Conservation (phyloP, 2,329 filamentous ascomycete species). For the Penicillium palitans region DNA sequence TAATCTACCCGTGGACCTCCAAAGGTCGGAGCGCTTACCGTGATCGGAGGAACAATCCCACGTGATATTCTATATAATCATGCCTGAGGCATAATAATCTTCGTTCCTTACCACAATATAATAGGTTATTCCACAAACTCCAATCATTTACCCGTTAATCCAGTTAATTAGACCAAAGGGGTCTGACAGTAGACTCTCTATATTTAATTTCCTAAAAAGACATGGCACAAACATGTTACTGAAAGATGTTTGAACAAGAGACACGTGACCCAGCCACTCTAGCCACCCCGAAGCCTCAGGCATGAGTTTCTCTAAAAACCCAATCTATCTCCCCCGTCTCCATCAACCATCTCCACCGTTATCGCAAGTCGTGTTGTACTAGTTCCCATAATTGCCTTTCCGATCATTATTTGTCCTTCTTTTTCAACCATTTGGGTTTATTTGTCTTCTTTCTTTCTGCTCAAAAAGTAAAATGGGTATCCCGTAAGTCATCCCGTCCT, state of each 20-base stretch:
- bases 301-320: slow-evolving; percentile 20
- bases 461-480: slow-evolving; percentile 39
- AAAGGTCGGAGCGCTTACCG: neutral
- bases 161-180: neutral
- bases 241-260: neutral
- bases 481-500: slow-evolving; percentile 38
- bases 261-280: neutral
- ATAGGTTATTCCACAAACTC: too few relatives aligned
- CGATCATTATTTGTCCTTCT: neutral
- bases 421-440: slow-evolving; percentile 3
- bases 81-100: neutral
- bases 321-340: slow-evolving; percentile 25
- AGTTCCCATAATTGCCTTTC: neutral
- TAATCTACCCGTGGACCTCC: neutral
- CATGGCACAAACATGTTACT: too few relatives aligned
- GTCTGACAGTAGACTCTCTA: neutral
- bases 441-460: neutral
- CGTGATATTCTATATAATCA: neutral
- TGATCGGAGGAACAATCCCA: neutral
- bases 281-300: slow-evolving; percentile 20
- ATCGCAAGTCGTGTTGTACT: slow-evolving; percentile 9
- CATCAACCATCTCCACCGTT: slow-evolving; percentile 15
- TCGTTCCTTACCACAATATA: too few relatives aligned
- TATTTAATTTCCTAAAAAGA: neutral
- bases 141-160: neutral